Conservation (phyloP, 352 stramenopile genomes). For the Blastocystis sp. region DNA sequence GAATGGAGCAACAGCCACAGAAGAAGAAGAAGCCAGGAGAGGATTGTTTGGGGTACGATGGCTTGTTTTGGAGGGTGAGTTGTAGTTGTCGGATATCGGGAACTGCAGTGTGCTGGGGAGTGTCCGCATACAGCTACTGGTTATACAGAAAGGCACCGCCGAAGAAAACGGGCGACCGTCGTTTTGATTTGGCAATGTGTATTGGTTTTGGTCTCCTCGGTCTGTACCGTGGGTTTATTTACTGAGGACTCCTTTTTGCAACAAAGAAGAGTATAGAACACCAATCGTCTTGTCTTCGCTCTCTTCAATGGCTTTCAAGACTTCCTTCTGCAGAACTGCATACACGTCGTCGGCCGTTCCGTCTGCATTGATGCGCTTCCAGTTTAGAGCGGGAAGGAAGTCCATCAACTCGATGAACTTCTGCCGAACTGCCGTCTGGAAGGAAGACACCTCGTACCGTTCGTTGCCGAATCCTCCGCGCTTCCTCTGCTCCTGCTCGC, state of each 20-base stretch:
- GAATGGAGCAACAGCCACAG: background rate
- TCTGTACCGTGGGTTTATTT: slow-evolving; percentile 14
- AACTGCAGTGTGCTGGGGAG: background rate
- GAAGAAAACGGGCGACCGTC: background rate
- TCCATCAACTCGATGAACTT: slow-evolving; percentile 77
- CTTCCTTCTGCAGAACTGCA: background rate
- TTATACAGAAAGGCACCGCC: background rate
- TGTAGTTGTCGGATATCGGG: slow-evolving; percentile 4
- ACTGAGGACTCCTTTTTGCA: background rate
- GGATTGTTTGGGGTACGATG: background rate
- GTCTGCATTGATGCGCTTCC: slow-evolving; percentile 12
- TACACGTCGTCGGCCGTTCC: slow-evolving; percentile 12
- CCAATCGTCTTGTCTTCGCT: background rate
- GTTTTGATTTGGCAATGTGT: background rate
- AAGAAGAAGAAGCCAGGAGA: slow-evolving; percentile 13
- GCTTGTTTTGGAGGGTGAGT: background rate
- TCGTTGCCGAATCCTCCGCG: slow-evolving; percentile 88
- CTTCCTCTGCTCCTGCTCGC: slow-evolving; percentile 82
- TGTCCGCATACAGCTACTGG: background rate
- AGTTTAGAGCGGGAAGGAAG: background rate
- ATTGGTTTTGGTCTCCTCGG: background rate
- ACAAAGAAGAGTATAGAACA: slow-evolving; percentile 36
- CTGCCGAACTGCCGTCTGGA: slow-evolving; percentile 81
- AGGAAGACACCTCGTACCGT: slow-evolving; percentile 83
- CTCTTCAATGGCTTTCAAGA: slow-evolving; percentile 19